Evolutionary conservation across 305 asterid species (phyloP).

Genomic region (Solanum hybrid): DNA sequence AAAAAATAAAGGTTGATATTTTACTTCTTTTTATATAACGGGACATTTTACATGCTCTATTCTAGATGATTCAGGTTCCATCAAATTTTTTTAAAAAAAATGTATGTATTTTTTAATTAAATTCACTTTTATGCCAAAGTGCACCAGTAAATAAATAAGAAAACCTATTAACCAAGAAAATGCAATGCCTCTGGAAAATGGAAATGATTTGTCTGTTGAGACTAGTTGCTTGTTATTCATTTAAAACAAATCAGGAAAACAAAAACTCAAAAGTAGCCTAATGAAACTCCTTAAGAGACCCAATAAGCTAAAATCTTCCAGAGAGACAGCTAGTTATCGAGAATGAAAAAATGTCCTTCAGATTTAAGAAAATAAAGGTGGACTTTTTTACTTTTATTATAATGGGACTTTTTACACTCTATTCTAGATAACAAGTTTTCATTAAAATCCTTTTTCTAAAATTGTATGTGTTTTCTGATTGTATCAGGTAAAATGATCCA

Average conservation of each 20-base stretch:
- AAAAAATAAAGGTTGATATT: neutral
- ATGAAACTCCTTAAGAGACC: neutral
- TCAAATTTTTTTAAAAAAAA: neutral
- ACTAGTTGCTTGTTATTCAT: neutral
- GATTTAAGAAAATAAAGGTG: neutral
- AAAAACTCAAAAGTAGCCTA: neutral
- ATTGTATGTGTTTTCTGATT: neutral
- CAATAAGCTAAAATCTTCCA: neutral
- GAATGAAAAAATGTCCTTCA: neutral
- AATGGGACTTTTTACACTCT: neutral
- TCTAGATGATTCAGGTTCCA: neutral
- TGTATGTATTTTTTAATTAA: neutral
- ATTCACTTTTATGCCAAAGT: neutral
- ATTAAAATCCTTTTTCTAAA: neutral
- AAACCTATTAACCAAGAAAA: neutral
- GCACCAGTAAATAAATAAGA: neutral
- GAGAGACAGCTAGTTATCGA: neutral
- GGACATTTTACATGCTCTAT: neutral
- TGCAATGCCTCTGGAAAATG: neutral
- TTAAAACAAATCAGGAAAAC: neutral
- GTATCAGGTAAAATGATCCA: neutral
- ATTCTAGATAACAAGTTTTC: neutral
- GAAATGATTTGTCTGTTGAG: neutral
- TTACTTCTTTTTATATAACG: neutral
- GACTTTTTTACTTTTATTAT: neutral